Evolutionary conservation across 805 yeast species (phyloP), one percentile per base, ranked within the genome.

Genomic region (Suhomyces pyralidae): DNA sequence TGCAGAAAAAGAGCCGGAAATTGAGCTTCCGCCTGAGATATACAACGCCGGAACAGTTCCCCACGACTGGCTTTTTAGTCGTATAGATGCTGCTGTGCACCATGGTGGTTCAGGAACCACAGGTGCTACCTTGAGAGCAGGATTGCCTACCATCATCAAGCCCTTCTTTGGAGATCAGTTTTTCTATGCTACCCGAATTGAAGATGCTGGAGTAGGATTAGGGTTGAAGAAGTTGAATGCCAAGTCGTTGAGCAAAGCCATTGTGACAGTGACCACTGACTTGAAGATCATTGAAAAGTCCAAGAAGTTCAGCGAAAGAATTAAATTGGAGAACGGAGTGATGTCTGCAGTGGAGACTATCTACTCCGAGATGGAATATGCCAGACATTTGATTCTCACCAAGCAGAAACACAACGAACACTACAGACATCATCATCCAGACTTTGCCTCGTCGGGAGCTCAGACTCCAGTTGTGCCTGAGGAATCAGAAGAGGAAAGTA

Each of bases 41-140:
- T 88, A 72, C 63, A 83, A 82, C 57, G 73, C 89, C 6, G 94
- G 94, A 2, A 65, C 85, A 8, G 76, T 89, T 12, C 97, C 97
- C 0, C 98, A 93, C 65, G 97, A 91, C 64, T 93, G 98, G 98
- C 72, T 93, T 36, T 93, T 93, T 69, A 87, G 93, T 0, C 83
- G 82, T 55, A 75, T 93, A 44, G 97, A 93, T 69, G 97, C 93
- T 0, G 96, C 96, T 0, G 97, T 93, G 3, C 98, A 93, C 65
- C 98, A 93, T 66, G 98, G 98, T 40, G 98, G 98, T 0, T 86
- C 96, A 0, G 98, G 98, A 1, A 90, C 97, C 0, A 93, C 97
- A 0, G 98, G 98, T 7, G 97, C 97, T 0, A 81, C 96, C 2
- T 67, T 93, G 51, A 76, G 92, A 55, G 86, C 88, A 12, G 98